Evolutionary conservation across 768 basidiomycete species (phyloP).

Genomic region (Trametes coccinea): DNA sequence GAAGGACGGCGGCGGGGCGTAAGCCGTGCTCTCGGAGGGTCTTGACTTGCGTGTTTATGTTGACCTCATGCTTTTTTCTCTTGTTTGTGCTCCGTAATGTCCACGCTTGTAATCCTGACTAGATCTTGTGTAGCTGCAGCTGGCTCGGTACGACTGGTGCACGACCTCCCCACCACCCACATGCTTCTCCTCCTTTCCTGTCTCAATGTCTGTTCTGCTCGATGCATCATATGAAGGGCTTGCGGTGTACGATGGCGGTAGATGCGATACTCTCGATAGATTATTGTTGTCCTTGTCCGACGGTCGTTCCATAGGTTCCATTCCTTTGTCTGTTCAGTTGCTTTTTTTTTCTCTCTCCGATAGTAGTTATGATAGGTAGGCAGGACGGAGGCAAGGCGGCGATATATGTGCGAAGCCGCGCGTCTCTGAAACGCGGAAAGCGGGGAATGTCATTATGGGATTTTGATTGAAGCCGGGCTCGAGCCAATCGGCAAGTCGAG

Average conservation of each 20-base stretch:
- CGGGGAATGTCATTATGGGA: neutral
- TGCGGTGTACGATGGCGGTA: slow-evolving; percentile 28
- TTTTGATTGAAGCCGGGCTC: neutral
- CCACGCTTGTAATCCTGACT: slow-evolving; percentile 27
- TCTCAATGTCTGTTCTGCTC: neutral
- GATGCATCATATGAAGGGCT: slow-evolving; percentile 13
- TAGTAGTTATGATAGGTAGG: slow-evolving; percentile 2
- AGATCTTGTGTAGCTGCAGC: slow-evolving; percentile 26
- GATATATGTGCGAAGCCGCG: slow-evolving; percentile 8
- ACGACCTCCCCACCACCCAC: slow-evolving; percentile 1
- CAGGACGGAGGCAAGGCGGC: neutral
- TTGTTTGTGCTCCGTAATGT: slow-evolving; percentile 14
- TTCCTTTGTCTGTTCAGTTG: neutral
- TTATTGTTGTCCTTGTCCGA: slow-evolving; percentile 21
- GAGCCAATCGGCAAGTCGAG: slow-evolving; percentile 5
- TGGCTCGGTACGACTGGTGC: slow-evolving; percentile 13
- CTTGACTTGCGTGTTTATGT: slow-evolving; percentile 24
- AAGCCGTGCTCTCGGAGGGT: slow-evolving; percentile 27
- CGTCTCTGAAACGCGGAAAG: neutral
- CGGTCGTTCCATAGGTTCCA: slow-evolving; percentile 4
- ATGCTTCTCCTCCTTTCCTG: slow-evolving; percentile 4
- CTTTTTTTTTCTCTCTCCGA: neutral
- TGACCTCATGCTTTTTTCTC: slow-evolving; percentile 38
- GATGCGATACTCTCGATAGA: slow-evolving; percentile 21
- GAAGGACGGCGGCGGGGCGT: slow-evolving; percentile 27